phyloP scores from a whole-genome alignment of 805 yeast species.

The Blastobotrys americana region DNA sequence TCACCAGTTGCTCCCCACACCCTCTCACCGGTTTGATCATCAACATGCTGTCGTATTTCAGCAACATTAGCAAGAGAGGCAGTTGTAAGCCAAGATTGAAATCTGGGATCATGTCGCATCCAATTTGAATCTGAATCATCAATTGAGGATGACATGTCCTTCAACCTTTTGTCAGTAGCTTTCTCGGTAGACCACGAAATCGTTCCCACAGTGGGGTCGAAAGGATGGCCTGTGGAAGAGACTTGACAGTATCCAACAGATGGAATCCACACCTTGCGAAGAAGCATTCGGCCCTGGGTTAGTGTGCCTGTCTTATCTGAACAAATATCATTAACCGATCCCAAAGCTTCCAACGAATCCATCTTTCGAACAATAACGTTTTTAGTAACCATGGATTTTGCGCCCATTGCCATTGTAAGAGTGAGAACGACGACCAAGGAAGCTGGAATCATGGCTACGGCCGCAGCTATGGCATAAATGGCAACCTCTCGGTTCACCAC shows the following conservation, averaged over 20 bases:
- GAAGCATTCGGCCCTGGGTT: conserved; percentile 74
- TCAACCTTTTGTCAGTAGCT: conserved; percentile 19
- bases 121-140: conserved; percentile 7
- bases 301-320: conserved; percentile 80
- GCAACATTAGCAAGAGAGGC: conserved; percentile 82
- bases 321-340: conserved; percentile 72
- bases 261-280: conserved; percentile 64
- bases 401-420: conserved; percentile 80
- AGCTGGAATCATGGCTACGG: conserved; percentile 75
- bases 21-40: conserved; percentile 34
- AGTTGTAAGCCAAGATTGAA: conserved; percentile 48
- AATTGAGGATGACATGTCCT: neutral
- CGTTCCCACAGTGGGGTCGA: conserved; percentile 55
- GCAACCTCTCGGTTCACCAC: conserved; percentile 74
- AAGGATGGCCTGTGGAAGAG: conserved; percentile 50
- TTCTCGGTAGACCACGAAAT: conserved; percentile 33
- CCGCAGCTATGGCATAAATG: conserved; percentile 81
- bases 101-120: conserved; percentile 17
- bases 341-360: conserved; percentile 72
- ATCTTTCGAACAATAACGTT: conserved; percentile 69
- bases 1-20: conserved; percentile 80
- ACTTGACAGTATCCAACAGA: conserved; percentile 50
- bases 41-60: conserved; percentile 43
- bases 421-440: conserved; percentile 73
- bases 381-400: conserved; percentile 61